phyloP scores from a whole-genome alignment of 176 grass and related monocot species.

The Microstegium vimineum region DNA sequence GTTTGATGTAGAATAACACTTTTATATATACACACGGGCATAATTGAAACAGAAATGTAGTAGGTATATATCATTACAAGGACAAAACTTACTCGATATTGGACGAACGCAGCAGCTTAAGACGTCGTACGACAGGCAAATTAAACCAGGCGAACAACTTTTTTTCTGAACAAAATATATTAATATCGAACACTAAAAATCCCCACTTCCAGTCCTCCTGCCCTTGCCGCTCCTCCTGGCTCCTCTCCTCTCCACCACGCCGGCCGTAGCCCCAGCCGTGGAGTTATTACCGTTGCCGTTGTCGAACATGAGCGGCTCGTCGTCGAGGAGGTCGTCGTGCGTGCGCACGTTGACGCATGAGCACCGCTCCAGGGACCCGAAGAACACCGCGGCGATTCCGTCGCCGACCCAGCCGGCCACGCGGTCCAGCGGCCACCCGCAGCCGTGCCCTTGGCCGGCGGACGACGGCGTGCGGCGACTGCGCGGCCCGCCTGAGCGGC shows the following conservation, averaged over 20 bases:
- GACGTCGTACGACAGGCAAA: not conserved
- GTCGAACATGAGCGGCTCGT: conserved; percentile 44
- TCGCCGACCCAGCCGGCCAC: conserved; percentile 65
- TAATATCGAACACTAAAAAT: not conserved
- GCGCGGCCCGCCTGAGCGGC: conserved; percentile 11
- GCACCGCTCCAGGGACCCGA: conserved; percentile 76
- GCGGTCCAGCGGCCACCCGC: conserved; percentile 52
- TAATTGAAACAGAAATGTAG: not conserved
- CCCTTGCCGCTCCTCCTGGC: conserved; percentile 21
- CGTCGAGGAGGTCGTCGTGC: conserved; percentile 58
- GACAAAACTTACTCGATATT: no score
- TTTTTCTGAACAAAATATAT: not conserved
- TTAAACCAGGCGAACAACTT: not conserved
- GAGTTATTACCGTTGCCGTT: conserved; percentile 16
- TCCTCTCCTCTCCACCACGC: not conserved
- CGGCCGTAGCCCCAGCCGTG: not conserved
- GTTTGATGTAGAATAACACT: no score
- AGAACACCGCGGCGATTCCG: conserved; percentile 64
- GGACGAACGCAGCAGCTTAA: not conserved
- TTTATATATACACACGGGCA: not conserved
- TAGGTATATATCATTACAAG: not conserved
- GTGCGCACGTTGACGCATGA: conserved; percentile 72
- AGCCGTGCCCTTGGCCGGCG: conserved; percentile 13
- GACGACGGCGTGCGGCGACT: conserved; percentile 15
- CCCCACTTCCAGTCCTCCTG: conserved; percentile 13